Evolutionary conservation across 306 rosid genomes (phyloP).

Genomic region (Rosa multiflora): DNA sequence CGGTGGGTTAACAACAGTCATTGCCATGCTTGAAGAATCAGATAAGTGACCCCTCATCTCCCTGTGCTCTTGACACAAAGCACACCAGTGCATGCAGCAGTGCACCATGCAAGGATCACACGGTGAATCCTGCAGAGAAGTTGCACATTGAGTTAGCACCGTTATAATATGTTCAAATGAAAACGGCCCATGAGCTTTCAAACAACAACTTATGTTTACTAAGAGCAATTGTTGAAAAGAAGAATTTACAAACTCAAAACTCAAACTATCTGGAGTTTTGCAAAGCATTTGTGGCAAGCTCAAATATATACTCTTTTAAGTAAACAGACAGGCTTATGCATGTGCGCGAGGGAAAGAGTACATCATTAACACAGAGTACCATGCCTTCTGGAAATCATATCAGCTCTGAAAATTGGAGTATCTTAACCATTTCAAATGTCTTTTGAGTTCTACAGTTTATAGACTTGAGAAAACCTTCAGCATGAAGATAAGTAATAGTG

Average conservation of each 20-base stretch:
- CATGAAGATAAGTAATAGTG: not conserved
- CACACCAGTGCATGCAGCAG: conserved; percentile 58
- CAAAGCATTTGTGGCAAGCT: not conserved
- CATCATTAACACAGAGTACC: not conserved
- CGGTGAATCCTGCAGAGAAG: conserved; percentile 45
- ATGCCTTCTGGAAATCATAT: not conserved
- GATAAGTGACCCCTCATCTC: conserved; percentile 54
- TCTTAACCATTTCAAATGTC: not conserved
- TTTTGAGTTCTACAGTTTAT: not conserved
- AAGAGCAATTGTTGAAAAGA: not conserved
- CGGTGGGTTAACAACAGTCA: conserved; percentile 43
- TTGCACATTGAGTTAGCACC: not conserved
- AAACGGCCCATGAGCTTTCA: not conserved
- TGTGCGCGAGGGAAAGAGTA: not conserved
- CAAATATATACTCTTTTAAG: not conserved
- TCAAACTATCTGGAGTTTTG: not conserved
- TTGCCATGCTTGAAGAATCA: conserved; percentile 18
- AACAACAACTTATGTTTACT: not conserved
- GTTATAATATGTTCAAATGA: not conserved
- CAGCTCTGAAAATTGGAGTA: not conserved
- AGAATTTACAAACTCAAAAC: not conserved
- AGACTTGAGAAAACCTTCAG: not conserved
- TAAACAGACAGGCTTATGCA: not conserved
- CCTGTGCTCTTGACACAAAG: conserved; percentile 57
- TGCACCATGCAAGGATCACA: conserved; percentile 67